Evolutionary conservation across 2,329 filamentous ascomycete species (phyloP), one percentile per base, ranked within the genome.

Genomic region (Orbilia blumenaviensis): DNA sequence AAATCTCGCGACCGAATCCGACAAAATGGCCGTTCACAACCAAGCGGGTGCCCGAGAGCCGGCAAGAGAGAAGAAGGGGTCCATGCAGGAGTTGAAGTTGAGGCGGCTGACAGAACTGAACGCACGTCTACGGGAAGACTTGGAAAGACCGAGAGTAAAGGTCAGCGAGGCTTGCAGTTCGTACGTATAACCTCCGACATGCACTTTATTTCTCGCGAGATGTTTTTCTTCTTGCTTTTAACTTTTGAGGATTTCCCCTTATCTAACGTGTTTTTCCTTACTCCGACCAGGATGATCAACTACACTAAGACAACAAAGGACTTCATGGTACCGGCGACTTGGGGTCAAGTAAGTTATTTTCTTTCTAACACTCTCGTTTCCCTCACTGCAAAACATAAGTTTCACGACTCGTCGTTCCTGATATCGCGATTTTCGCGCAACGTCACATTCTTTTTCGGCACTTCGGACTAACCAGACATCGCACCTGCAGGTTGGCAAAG

Each of bases 251-350:
- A 50, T 44, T n/a, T 16, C 62, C 54, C 56, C 68, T 63, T 63
- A 63, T 63, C 67, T 73, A 56, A 67, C 66, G 46, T 66, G 42
- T 71, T 69, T 73, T 67, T 41, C 52, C 21, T n/a, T 3, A 38
- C 23, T 60, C 60, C 16, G 38, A 27, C 50, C 56, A 99, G 95
- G 84, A 92, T 98, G 83, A 98, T 98, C 83, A 92, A 93, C 80
- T 98, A 98, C 86, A 98, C 94, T 85, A 96, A 96, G 84, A 94
- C 92, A 84, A 97, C 95, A 81, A 92, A 94, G 84, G 95, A 99
- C 84, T 98, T 96, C 86, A 98, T 99, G 95, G 94, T 98, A 64
- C 94, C 94, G 61, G 96, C 93, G 64, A 92, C 96, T 84, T 99
- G 95, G 95, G 94, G 94, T 80, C 89, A 90, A 77, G 88, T 90